Evolutionary conservation across 495 filamentous ascomycete species (phyloP), one percentile per base, ranked within the genome.

Genomic region (Podospora pseudopauciseta): DNA sequence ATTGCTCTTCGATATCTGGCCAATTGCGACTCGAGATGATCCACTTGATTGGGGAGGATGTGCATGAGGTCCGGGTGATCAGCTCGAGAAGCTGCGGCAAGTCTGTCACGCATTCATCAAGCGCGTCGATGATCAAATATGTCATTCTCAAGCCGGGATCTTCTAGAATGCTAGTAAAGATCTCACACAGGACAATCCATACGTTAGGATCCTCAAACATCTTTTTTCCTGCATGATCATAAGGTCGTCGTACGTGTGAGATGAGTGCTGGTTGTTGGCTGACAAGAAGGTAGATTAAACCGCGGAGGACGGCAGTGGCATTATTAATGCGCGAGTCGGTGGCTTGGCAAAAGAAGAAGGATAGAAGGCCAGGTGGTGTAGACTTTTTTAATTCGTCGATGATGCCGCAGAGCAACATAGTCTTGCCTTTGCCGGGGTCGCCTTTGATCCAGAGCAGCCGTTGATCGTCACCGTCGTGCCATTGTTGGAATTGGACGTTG

Each of bases 361-460:
- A 26, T 20, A 60, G 5, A 27, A 19, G 13, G 13, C 4, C 77
- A 84, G 2, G 74, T 75, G 13, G 83, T 60, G 4, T 39, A 19
- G 26, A 23, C 13, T 60, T 23, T 28, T 70, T 55, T 34, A 83
- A 64, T n/a, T 82, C 71, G 23, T 82, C 66, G 34, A 82, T 79
- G 44, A 83, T 79, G 5, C 79, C 78, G 20, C 71, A 79, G 15
- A 85, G 64, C 0, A 84, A 73, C 82, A 85, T 85, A 1, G 82
- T 84, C 74, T 83, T 84, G 49, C 81, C 81, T 64, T 79, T 83
- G n/a, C 81, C 82, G 80, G 84, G 23, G 23, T 23, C 23, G 23
- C 23, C 23, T 1, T 23, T 23, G 23, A 23, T 23, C 23, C 23
- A 23, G 27, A 85, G 77, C 30, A 82, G 69, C 20, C 68, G 70